phyloP scores from a whole-genome alignment of 345 rosid species.

The Acer negundo region DNA sequence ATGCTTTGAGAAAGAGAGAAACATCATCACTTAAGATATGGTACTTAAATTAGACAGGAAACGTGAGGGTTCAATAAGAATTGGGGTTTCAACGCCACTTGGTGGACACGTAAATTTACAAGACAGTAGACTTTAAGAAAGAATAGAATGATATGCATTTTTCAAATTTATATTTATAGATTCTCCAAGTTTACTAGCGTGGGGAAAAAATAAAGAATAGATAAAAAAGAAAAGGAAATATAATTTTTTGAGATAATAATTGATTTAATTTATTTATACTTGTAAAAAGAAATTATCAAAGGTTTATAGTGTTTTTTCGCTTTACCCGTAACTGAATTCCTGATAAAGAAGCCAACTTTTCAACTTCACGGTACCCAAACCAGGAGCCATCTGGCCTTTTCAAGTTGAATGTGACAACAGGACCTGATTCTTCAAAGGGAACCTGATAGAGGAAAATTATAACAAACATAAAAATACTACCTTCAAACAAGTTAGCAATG shows the following conservation, averaged over 20 bases:
- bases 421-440: constrained; percentile 49
- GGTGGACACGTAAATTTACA: neutral
- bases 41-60: neutral
- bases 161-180: neutral
- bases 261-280: neutral
- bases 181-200: neutral
- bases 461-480: constrained; percentile 19
- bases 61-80: neutral
- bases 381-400: constrained; percentile 92
- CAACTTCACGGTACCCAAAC: constrained; percentile 95
- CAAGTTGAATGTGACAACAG: constrained; percentile 79
- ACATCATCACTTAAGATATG: neutral
- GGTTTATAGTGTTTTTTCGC: constrained; percentile 17
- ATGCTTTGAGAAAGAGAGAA: neutral
- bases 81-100: neutral
- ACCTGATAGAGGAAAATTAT: constrained; percentile 40
- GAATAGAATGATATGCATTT: neutral
- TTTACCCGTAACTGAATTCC: constrained; percentile 95
- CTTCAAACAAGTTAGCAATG: neutral
- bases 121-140: neutral
- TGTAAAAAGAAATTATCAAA: neutral
- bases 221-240: neutral
- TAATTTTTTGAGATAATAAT: neutral
- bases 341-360: constrained; percentile 89
- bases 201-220: neutral